These are phyloP conservation scores for Xylaria sp. DNA, from an alignment of 2,329 filamentous ascomycete species.

Conservation along the genomic window DNA sequence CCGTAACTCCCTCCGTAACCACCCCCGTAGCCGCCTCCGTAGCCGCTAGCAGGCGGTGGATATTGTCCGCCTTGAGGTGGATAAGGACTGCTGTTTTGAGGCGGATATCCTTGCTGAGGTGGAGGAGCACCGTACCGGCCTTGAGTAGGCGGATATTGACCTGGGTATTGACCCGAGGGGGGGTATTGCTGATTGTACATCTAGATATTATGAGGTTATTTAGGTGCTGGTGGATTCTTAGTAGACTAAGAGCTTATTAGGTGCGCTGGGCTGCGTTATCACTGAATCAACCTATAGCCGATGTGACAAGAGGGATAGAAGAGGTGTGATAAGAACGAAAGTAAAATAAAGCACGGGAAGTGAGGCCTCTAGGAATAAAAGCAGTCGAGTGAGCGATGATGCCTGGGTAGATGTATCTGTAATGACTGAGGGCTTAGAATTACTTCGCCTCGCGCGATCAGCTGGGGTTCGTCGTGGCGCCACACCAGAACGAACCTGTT, in stretches of 20 bases:
- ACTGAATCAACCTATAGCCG: background rate
- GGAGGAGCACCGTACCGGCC: constrained; percentile 45
- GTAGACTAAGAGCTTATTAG: background rate
- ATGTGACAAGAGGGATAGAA: background rate
- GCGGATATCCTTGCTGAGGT: constrained; percentile 44
- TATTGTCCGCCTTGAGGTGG: constrained; percentile 41
- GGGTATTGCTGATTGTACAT: constrained; percentile 43
- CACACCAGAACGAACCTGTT: constrained; percentile 20
- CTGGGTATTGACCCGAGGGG: constrained; percentile 44
- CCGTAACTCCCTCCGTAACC: constrained; percentile 9
- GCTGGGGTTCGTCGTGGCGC: constrained; percentile 21
- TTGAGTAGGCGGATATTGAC: constrained; percentile 47
- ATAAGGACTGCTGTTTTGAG: constrained; percentile 47
- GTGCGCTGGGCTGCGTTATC: background rate
- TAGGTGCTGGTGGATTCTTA: background rate
- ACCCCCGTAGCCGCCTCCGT: constrained; percentile 42
- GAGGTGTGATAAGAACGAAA: background rate
- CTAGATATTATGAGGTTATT: constrained; percentile 12
- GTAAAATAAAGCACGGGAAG: background rate
- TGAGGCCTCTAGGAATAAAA: constrained; percentile 11
- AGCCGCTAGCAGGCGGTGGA: constrained; percentile 52
- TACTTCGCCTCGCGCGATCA: constrained; percentile 30
- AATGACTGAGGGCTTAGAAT: constrained; percentile 23
- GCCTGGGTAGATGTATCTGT: constrained; percentile 4
- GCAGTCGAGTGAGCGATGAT: background rate